A percentile compares a stretch with the other conserved stretches of the same genome.
phyloP scores from a whole-genome alignment of 495 filamentous ascomycete species.

The Melanomma pulvis-pyrius region DNA sequence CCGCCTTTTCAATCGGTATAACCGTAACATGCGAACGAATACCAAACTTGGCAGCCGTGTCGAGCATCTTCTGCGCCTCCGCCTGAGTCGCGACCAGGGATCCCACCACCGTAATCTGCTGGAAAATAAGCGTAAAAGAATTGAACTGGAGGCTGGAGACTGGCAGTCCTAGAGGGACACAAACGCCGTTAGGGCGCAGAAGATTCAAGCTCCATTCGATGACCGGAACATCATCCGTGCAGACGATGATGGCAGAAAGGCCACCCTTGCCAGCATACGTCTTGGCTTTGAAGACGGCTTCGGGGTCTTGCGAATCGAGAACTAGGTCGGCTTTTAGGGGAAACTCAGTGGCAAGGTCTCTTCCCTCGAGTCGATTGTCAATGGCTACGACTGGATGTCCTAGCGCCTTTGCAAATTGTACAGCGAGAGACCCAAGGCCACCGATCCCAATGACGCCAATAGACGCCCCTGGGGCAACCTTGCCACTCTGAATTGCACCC shows the following conservation, averaged over 20 bases:
- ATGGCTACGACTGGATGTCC: constrained; percentile 76
- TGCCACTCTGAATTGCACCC: neutral
- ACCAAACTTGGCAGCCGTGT: neutral
- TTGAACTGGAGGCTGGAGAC: constrained; percentile 4
- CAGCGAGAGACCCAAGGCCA: constrained; percentile 76
- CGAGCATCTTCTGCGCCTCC: constrained; percentile 13
- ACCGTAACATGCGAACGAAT: constrained; percentile 1
- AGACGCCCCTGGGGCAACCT: neutral
- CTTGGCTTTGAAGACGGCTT: constrained; percentile 13
- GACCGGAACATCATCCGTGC: constrained; percentile 12
- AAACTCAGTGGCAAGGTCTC: constrained; percentile 12
- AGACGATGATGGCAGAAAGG: constrained; percentile 8
- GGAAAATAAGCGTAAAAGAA: constrained; percentile 16
- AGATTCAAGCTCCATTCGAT: constrained; percentile 16
- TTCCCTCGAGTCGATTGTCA: constrained; percentile 51
- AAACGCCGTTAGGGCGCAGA: constrained; percentile 3
- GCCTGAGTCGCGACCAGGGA: constrained; percentile 6
- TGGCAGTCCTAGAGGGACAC: constrained; percentile 11
- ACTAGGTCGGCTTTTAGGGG: constrained; percentile 16
- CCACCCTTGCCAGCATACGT: constrained; percentile 14
- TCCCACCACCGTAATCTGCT: constrained; percentile 11
- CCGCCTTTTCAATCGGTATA: constrained; percentile 3
- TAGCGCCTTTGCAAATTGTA: constrained; percentile 88
- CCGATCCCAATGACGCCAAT: constrained; percentile 27
- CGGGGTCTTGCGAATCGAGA: constrained; percentile 5